Conservation (phyloP, 768 basidiomycete species). For the Mrakia frigida region DNA sequence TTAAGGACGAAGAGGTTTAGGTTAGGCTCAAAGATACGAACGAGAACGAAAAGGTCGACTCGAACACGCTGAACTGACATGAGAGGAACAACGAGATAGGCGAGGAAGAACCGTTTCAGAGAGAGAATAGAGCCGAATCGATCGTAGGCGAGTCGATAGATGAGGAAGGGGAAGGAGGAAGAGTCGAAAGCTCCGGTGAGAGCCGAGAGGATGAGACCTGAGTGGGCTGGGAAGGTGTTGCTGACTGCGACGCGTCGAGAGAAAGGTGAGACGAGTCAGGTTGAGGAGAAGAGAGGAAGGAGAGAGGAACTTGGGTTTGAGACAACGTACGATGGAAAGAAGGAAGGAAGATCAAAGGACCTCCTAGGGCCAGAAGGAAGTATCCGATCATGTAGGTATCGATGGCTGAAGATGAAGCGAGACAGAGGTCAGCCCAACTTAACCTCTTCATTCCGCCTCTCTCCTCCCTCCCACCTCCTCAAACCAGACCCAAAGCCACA, state of each 20-base stretch:
- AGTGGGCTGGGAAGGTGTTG: slow-evolving; percentile 46
- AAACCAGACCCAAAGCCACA: not conserved
- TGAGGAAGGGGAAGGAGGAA: slow-evolving; percentile 43
- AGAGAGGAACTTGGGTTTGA: not conserved
- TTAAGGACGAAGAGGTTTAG: not conserved
- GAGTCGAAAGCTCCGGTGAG: slow-evolving; percentile 48
- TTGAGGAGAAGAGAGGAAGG: not conserved
- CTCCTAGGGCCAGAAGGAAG: slow-evolving; percentile 44
- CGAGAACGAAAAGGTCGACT: not conserved
- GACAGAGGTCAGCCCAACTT: not conserved
- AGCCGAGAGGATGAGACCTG: slow-evolving; percentile 45
- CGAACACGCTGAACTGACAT: slow-evolving; percentile 36
- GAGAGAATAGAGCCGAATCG: slow-evolving; percentile 18
- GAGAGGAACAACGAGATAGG: slow-evolving; percentile 42
- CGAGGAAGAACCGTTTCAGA: slow-evolving; percentile 44
- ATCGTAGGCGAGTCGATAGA: slow-evolving; percentile 41
- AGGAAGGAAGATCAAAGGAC: slow-evolving; percentile 46
- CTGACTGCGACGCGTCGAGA: slow-evolving; percentile 36
- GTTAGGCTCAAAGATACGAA: no score
- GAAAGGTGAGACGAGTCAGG: not conserved
- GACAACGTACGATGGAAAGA: slow-evolving; percentile 43
- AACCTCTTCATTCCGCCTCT: not conserved
- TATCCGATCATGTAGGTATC: slow-evolving; percentile 45
- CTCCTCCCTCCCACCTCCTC: not conserved
- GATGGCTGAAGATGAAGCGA: slow-evolving; percentile 33